Percentiles rank a stretch among this genome's conserved stretches.
Conservation (phyloP, 208 protist species). For the Wallacemonas sp. region DNA sequence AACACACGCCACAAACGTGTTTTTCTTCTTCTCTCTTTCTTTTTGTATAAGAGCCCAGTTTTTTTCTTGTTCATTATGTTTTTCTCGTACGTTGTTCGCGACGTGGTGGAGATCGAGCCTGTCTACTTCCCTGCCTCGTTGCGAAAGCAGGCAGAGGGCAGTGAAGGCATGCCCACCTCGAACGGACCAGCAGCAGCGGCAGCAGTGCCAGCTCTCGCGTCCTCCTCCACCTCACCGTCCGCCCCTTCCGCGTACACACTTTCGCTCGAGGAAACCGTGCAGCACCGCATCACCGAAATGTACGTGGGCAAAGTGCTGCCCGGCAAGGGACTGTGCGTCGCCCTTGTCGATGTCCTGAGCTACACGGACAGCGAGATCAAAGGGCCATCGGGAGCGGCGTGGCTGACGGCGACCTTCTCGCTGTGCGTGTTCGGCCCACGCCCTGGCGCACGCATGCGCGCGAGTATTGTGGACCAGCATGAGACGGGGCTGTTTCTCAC, state of each 20-base stretch:
- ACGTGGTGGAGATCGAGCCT: slow-evolving; percentile 78
- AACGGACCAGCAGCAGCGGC: too few species aligned
- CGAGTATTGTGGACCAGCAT: slow-evolving; percentile 51
- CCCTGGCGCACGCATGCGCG: slow-evolving; percentile 52
- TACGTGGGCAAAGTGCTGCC: slow-evolving; percentile 82
- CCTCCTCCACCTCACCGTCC: neutral
- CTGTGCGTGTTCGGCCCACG: slow-evolving; percentile 64
- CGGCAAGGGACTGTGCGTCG: slow-evolving; percentile 63
- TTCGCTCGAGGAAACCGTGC: slow-evolving; percentile 51
- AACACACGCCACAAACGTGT: too few species aligned
- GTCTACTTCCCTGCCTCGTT: slow-evolving; percentile 65
- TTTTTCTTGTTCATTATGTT: slow-evolving; percentile 38
- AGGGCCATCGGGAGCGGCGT: slow-evolving; percentile 62
- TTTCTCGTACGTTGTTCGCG: slow-evolving; percentile 62
- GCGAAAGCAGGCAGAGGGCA: neutral
- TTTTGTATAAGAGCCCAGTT: too few species aligned
- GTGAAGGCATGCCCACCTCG: neutral
- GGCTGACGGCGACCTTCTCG: slow-evolving; percentile 68
- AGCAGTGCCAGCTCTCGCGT: neutral
- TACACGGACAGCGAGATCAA: slow-evolving; percentile 52
- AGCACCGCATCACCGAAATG: slow-evolving; percentile 79
- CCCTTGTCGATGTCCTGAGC: slow-evolving; percentile 57
- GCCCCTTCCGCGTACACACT: slow-evolving; percentile 21
- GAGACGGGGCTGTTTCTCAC: slow-evolving; percentile 48
- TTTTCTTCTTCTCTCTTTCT: slow-evolving; percentile 12